These are phyloP conservation scores for Arachis stenosperma DNA, from an alignment of 306 rosid species.

Conservation along the genomic window DNA sequence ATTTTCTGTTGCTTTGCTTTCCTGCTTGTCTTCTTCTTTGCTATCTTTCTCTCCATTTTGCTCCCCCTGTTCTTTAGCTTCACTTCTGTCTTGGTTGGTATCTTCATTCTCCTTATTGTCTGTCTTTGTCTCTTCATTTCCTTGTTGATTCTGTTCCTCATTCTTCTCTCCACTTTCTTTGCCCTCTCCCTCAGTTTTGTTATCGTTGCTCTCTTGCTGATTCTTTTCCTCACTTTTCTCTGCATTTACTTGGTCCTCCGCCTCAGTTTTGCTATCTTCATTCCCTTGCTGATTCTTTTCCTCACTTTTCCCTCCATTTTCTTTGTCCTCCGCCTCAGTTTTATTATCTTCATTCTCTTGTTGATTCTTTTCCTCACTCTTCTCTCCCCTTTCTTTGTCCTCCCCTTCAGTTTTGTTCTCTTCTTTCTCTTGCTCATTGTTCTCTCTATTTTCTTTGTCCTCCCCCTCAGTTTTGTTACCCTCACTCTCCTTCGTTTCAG, in stretches of 20 bases:
- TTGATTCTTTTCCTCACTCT: no score
- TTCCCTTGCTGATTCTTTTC: not conserved
- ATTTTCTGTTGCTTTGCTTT: conserved; percentile 36
- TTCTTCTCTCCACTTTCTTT: conserved; percentile 26
- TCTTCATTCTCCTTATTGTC: conserved; percentile 40
- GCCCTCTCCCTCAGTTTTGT: conserved; percentile 26
- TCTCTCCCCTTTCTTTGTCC: no score
- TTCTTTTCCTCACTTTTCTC: conserved; percentile 27
- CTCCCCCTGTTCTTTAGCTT: conserved; percentile 33
- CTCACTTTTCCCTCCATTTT: conserved; percentile 18
- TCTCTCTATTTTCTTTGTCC: no score
- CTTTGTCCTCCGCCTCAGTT: conserved; percentile 34
- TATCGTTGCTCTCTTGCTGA: conserved; percentile 36
- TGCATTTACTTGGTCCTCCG: conserved; percentile 29
- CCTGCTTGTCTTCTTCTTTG: conserved; percentile 44
- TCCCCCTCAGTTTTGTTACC: no score
- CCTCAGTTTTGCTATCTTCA: conserved; percentile 36
- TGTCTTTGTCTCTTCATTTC: conserved; percentile 37
- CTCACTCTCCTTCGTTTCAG: conserved; percentile 28
- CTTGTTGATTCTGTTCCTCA: conserved; percentile 23
- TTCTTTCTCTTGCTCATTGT: no score
- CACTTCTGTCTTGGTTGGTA: conserved; percentile 27
- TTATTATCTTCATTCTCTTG: conserved; percentile 20
- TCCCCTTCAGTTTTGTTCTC: no score
- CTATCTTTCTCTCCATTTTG: conserved; percentile 29